These are phyloP conservation scores for Marasmius sp. DNA, from an alignment of 1,284 basidiomycete species.

Conservation along the genomic window DNA sequence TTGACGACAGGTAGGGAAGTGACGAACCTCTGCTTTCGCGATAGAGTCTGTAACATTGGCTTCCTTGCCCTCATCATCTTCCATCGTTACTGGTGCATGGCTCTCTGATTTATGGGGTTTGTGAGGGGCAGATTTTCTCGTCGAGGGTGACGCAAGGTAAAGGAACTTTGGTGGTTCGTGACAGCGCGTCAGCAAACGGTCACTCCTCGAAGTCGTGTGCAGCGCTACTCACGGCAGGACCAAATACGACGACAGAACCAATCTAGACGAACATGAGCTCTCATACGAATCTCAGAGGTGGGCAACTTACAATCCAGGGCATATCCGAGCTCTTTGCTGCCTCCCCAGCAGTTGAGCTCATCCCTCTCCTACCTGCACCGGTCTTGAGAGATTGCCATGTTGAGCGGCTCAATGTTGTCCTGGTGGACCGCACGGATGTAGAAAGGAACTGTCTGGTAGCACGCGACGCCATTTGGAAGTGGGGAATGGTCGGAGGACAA, in stretches of 20 bases:
- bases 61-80: constrained; percentile 37
- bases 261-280: constrained; percentile 23
- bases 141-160: constrained; percentile 40
- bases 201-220: background rate
- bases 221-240: constrained; percentile 33
- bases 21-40: constrained; percentile 30
- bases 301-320: constrained; percentile 19
- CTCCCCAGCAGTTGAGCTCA: constrained; percentile 11
- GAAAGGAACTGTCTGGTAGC: constrained; percentile 16
- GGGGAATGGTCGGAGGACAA: background rate
- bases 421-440: constrained; percentile 14
- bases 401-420: background rate
- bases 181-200: background rate
- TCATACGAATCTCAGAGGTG: background rate
- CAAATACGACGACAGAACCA: constrained; percentile 37
- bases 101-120: constrained; percentile 25
- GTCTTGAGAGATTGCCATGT: background rate
- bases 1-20: background rate
- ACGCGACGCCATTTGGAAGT: constrained; percentile 19
- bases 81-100: constrained; percentile 26
- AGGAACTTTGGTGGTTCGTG: constrained; percentile 28
- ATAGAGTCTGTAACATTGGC: constrained; percentile 34
- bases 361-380: constrained; percentile 6
- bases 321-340: constrained; percentile 15
- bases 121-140: constrained; percentile 28